phyloP scores from a whole-genome alignment of 2,329 filamentous ascomycete species.

The Parasarocladium wereldwijsianum region DNA sequence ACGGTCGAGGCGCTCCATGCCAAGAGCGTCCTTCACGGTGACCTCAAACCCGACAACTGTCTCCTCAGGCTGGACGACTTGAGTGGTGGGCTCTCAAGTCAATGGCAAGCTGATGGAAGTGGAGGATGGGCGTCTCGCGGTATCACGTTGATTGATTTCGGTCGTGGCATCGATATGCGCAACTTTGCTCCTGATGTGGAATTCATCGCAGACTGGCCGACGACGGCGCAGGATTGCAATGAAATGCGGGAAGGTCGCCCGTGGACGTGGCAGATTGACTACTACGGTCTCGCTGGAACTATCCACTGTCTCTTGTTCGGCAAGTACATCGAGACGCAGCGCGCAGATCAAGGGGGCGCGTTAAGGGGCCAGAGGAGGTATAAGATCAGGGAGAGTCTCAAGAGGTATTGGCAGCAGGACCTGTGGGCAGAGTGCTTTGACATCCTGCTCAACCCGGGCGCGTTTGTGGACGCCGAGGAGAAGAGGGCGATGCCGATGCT shows the following conservation, averaged over 20 bases:
- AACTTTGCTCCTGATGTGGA: slow-evolving; percentile 58
- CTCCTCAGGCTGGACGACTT: slow-evolving; percentile 61
- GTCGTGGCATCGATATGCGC: slow-evolving; percentile 84
- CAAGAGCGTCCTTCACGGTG: slow-evolving; percentile 72
- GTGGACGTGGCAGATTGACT: slow-evolving; percentile 97
- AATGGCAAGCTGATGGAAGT: slow-evolving; percentile 59
- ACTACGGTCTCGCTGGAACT: slow-evolving; percentile 80
- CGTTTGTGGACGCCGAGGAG: slow-evolving; percentile 50
- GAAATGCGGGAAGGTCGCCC: slow-evolving; percentile 90
- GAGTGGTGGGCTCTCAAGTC: slow-evolving; percentile 34
- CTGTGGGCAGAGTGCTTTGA: slow-evolving; percentile 79
- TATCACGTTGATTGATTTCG: slow-evolving; percentile 83
- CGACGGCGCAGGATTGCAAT: slow-evolving; percentile 71
- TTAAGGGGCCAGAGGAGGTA: slow-evolving; percentile 55
- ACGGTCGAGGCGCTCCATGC: slow-evolving; percentile 78
- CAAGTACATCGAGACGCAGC: slow-evolving; percentile 77
- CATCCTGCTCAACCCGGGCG: slow-evolving; percentile 68
- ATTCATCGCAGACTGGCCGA: slow-evolving; percentile 95
- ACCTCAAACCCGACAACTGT: slow-evolving; percentile 92
- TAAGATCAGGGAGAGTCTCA: slow-evolving; percentile 66
- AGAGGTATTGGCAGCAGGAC: slow-evolving; percentile 93
- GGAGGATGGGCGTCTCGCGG: slow-evolving; percentile 72
- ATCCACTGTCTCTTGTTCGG: slow-evolving; percentile 85
- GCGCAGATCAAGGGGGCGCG: slow-evolving; percentile 37
- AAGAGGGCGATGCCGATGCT: slow-evolving; percentile 51